Evolutionary conservation across 2,329 filamentous ascomycete species (phyloP).

Genomic region (Amauroascus verrucosus): DNA sequence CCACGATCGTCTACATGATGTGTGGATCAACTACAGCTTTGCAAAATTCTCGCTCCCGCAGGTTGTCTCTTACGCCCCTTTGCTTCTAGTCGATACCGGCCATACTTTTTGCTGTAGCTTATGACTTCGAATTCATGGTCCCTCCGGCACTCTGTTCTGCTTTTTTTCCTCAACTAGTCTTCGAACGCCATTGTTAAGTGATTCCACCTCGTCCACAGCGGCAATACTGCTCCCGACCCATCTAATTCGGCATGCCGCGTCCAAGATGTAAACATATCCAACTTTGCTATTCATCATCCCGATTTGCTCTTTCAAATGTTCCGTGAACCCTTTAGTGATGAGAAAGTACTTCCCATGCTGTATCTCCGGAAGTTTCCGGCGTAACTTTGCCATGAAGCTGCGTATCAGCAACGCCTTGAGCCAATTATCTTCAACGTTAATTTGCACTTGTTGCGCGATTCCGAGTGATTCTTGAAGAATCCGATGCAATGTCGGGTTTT

Average conservation of each 20-base stretch:
- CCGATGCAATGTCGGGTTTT: slow-evolving; percentile 60
- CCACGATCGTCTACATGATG: too few relatives aligned
- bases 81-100: too few relatives aligned
- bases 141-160: not conserved
- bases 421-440: slow-evolving; percentile 79
- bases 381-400: slow-evolving; percentile 44
- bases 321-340: slow-evolving; percentile 47
- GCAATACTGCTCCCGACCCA: slow-evolving; percentile 70
- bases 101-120: not conserved
- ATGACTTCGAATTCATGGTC: not conserved
- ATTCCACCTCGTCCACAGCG: slow-evolving; percentile 32
- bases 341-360: slow-evolving; percentile 52
- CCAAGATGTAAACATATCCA: slow-evolving; percentile 85
- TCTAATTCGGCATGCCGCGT: slow-evolving; percentile 75
- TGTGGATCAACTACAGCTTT: too few relatives aligned
- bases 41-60: too few relatives aligned
- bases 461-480: slow-evolving; percentile 46
- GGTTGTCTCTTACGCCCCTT: too few relatives aligned
- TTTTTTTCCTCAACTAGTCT: slow-evolving; percentile 34
- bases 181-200: slow-evolving; percentile 34
- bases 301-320: slow-evolving; percentile 49
- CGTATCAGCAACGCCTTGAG: slow-evolving; percentile 51
- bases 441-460: slow-evolving; percentile 63
- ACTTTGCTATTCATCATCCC: slow-evolving; percentile 79
- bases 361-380: slow-evolving; percentile 38